A percentile compares a stretch with the other conserved stretches of the same genome.
These are phyloP conservation scores for Cyathus striatus DNA, from an alignment of 768 basidiomycete species.

Conservation along the genomic window DNA sequence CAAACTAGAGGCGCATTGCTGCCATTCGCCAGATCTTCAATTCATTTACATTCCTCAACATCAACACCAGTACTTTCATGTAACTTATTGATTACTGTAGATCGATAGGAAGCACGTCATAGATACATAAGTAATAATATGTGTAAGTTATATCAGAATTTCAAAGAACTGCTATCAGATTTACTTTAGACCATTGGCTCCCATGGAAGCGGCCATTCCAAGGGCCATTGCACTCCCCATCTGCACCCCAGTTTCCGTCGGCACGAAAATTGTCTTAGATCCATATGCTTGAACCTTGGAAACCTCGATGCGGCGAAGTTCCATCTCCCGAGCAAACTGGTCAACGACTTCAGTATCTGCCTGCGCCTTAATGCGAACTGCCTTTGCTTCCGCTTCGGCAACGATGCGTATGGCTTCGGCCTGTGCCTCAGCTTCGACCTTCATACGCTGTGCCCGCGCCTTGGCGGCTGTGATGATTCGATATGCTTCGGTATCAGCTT, in stretches of 20 bases:
- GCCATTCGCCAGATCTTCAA: no score
- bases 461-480: conserved; percentile 67
- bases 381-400: conserved; percentile 71
- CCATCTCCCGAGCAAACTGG: conserved; percentile 74
- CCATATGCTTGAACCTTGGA: conserved; percentile 62
- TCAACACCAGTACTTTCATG: no score
- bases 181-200: no score
- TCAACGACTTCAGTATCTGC: conserved; percentile 62
- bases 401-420: conserved; percentile 74
- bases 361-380: conserved; percentile 55
- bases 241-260: conserved; percentile 54
- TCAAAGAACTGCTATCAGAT: no score
- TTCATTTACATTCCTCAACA: no score
- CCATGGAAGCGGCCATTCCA: conserved; percentile 71
- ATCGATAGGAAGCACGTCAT: no score
- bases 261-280: conserved; percentile 62
- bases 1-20: no score
- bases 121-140: no score
- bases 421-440: conserved; percentile 72
- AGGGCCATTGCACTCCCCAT: conserved; percentile 59
- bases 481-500: conserved; percentile 76
- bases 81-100: no score
- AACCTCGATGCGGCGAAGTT: conserved; percentile 62
- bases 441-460: conserved; percentile 64
- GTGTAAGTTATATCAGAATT: no score